Conservation (phyloP, 2,329 filamentous ascomycete species). For the Venturia nashicola region DNA sequence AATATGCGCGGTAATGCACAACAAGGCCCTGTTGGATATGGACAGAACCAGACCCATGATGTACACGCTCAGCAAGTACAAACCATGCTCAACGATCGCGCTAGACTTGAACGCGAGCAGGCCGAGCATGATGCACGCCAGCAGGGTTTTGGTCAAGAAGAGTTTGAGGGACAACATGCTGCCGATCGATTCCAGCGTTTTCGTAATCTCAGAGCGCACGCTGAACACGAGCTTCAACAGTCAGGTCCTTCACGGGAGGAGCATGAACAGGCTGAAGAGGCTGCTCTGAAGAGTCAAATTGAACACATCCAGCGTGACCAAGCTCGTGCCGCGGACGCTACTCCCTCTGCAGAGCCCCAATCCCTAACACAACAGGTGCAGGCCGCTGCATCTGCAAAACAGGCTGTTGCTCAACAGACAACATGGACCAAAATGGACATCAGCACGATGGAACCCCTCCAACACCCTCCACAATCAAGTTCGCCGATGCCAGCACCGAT, state of each 20-base stretch:
- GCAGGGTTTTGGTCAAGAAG: constrained; percentile 33
- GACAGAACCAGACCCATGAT: constrained; percentile 32
- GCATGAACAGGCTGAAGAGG: constrained; percentile 13
- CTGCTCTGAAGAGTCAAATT: constrained; percentile 22
- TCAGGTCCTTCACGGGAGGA: constrained; percentile 10
- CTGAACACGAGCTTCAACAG: constrained; percentile 41
- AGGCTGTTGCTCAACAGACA: constrained; percentile 41
- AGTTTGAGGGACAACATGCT: constrained; percentile 26
- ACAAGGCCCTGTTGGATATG: constrained; percentile 20
- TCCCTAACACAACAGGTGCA: constrained; percentile 75
- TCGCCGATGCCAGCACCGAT: constrained; percentile 82
- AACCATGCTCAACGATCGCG: constrained; percentile 48
- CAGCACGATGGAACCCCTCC: constrained; percentile 48
- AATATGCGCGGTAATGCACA: constrained; percentile 35
- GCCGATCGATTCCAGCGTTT: constrained; percentile 73
- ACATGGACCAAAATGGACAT: constrained; percentile 48
- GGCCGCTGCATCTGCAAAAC: constrained; percentile 53
- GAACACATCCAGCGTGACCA: constrained; percentile 15
- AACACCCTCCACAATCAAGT: constrained; percentile 61
- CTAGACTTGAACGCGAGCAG: constrained; percentile 49
- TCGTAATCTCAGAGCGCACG: constrained; percentile 61
- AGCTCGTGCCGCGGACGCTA: constrained; percentile 11
- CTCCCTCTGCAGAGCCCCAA: constrained; percentile 18
- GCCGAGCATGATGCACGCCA: constrained; percentile 37
- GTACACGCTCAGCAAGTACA: constrained; percentile 44